phyloP scores from a whole-genome alignment of 768 basidiomycete genomes.

The Xerocomellus amylosporus region DNA sequence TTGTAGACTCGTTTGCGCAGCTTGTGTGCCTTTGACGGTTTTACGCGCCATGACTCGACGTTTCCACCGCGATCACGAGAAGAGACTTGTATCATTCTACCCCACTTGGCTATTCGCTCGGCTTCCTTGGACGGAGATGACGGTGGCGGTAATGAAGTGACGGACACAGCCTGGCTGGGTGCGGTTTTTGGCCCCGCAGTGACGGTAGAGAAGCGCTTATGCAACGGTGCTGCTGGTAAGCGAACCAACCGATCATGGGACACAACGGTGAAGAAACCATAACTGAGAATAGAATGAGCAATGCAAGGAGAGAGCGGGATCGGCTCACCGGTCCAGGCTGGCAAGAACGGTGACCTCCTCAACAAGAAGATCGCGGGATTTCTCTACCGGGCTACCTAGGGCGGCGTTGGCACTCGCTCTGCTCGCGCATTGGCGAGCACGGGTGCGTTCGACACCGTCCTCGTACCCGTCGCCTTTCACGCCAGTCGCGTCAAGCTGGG shows the following conservation, averaged over 20 bases:
- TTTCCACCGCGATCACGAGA: conserved; percentile 77
- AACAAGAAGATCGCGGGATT: conserved; percentile 61
- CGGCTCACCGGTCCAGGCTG: conserved; percentile 81
- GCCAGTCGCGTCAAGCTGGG: conserved; percentile 83
- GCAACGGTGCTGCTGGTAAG: conserved; percentile 59
- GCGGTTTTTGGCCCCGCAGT: conserved; percentile 46
- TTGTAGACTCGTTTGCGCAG: conserved; percentile 82
- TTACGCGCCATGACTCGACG: conserved; percentile 67
- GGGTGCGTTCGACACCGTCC: conserved; percentile 90
- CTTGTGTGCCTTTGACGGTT: conserved; percentile 62
- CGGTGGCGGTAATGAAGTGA: conserved; percentile 48
- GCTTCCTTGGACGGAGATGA: conserved; percentile 57
- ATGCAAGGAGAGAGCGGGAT: conserved; percentile 1
- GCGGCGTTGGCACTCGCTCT: conserved; percentile 56
- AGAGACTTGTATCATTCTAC: conserved; percentile 77
- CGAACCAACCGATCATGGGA: conserved; percentile 83
- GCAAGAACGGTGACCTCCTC: conserved; percentile 71
- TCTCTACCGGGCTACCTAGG: conserved; percentile 56
- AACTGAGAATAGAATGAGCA: conserved; percentile 47
- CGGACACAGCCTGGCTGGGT: conserved; percentile 44
- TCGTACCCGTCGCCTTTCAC: conserved; percentile 94
- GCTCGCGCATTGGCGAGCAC: conserved; percentile 61
- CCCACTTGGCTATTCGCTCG: conserved; percentile 87
- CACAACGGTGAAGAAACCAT: conserved; percentile 83
- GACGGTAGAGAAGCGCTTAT: conserved; percentile 52